Percentiles rank a stretch among this genome's conserved stretches.
phyloP scores from a whole-genome alignment of 192 early-diverging fungal species.

The Backusella macrospora region DNA sequence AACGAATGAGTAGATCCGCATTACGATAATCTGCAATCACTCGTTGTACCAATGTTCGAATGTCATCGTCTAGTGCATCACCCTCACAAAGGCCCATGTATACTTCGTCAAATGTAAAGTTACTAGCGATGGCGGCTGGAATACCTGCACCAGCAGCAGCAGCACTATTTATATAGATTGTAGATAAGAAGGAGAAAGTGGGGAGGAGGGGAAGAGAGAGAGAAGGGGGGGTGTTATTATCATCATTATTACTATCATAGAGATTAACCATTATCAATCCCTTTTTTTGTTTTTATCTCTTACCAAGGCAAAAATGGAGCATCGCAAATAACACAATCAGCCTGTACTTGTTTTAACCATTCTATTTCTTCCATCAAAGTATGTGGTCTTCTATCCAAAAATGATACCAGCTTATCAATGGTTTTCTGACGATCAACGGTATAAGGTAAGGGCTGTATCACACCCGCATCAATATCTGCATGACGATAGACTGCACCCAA shows the following conservation, averaged over 20 bases:
- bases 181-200: background rate
- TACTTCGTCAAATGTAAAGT: slow-evolving; percentile 68
- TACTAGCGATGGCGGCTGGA: slow-evolving; percentile 57
- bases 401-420: slow-evolving; percentile 50
- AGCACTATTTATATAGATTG: slow-evolving; percentile 39
- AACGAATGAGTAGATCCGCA: slow-evolving; percentile 50
- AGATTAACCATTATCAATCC: background rate
- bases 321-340: slow-evolving; percentile 60
- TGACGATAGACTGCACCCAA: slow-evolving; percentile 56
- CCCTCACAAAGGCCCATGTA: slow-evolving; percentile 56
- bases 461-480: slow-evolving; percentile 63
- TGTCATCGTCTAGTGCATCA: slow-evolving; percentile 50
- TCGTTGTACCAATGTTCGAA: slow-evolving; percentile 38
- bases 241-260: background rate
- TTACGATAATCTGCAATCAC: slow-evolving; percentile 55
- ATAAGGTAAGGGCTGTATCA: slow-evolving; percentile 62
- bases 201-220: too few species aligned
- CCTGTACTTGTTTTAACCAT: slow-evolving; percentile 55
- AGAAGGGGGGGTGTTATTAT: background rate
- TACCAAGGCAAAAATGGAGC: slow-evolving; percentile 62
- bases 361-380: slow-evolving; percentile 47
- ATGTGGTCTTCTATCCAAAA: slow-evolving; percentile 44
- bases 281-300: background rate
- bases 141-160: slow-evolving; percentile 54
- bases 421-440: slow-evolving; percentile 61